phyloP scores from a whole-genome alignment of 805 yeast species.

The Yarrowia divulgata region DNA sequence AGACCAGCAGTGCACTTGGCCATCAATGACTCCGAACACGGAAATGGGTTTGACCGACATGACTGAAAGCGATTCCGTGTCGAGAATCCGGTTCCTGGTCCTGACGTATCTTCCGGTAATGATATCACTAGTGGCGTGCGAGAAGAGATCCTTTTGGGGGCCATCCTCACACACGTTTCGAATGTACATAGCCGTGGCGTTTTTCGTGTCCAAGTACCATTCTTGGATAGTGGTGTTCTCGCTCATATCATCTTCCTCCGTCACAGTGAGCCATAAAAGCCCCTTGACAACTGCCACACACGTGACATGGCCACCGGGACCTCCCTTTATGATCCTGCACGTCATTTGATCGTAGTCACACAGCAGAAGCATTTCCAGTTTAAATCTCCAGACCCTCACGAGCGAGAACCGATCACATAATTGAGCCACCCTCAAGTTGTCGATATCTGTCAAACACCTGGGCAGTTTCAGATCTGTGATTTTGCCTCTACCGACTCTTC shows the following conservation, averaged over 20 bases:
- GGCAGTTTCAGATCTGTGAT: constrained; percentile 27
- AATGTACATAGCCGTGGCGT: constrained; percentile 6
- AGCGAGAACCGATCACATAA: constrained; percentile 22
- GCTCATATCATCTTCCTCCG: not conserved
- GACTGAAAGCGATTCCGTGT: constrained; percentile 2
- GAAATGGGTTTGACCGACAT: not conserved
- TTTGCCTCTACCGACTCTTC: constrained; percentile 26
- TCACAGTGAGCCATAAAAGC: constrained; percentile 18
- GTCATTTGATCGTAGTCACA: constrained; percentile 34
- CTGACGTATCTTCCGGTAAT: constrained; percentile 19
- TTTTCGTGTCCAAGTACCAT: constrained; percentile 24
- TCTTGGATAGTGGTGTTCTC: constrained; percentile 7
- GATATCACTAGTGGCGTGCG: constrained; percentile 15
- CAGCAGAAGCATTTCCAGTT: constrained; percentile 12
- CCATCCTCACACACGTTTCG: constrained; percentile 16
- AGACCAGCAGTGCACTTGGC: constrained; percentile 8
- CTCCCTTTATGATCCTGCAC: constrained; percentile 25
- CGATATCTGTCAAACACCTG: constrained; percentile 7
- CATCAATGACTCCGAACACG: constrained; percentile 12
- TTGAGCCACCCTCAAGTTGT: constrained; percentile 21
- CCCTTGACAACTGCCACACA: constrained; percentile 30
- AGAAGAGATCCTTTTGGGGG: constrained; percentile 1
- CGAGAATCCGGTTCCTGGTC: constrained; percentile 1
- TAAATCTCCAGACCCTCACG: constrained; percentile 23
- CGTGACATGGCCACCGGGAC: constrained; percentile 8